Base-by-base conservation (phyloP, 2,329 filamentous ascomycete species). In the Neoascochyta sp. region DNA sequence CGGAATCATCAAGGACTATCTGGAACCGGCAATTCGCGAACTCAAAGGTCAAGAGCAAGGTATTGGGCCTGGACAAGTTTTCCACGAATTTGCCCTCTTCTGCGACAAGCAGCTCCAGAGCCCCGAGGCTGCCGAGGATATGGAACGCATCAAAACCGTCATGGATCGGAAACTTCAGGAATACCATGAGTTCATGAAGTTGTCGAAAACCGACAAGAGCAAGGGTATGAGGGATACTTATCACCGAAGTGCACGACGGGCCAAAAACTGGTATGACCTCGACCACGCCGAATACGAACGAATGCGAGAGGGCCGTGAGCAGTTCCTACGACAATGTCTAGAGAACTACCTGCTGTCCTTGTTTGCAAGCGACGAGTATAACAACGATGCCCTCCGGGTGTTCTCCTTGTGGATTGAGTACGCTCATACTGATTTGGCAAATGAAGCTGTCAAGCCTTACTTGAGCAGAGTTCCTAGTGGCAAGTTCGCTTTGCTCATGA, bases 21-120 rank as follows among this genome's bases (percentile, higher is more conserved):
- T 98, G 0, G 76, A 83, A 32, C 86, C 86, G 13, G 89, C 92
- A 0, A 79, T 96, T 16, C 81, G 80, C 45, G 86, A 93, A 53
- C 70, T 98, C 6, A 83, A 78, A 48, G 80, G 80, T 2, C 74
- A 76, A 24, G 74, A 66, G 4, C 73, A 80, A 30, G 83, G 84
- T 1, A 71, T 75, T 24, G 85, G 90, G 38, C 85, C 89, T 2
- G 88, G 89, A 1, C 76, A 86, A 45, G 92, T 96, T 1, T 95
- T 88, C 52, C 88, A 95, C 57, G 86, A 94, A 50, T 96, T 96
- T 60, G 92, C 93, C 15, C 76, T 81, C 29, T 98, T 98, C 58
- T 98, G 93, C 52, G 90, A 98, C 57, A 81, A 88, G 52, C 92
- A 98, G 58, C 71, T 98, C 7, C 85, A 95, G 50, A 90, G 90